A percentile compares a stretch with the other conserved stretches of the same genome.
These are phyloP conservation scores for Solanum tarijense DNA, from an alignment of 257 asterid species.

Conservation along the genomic window DNA sequence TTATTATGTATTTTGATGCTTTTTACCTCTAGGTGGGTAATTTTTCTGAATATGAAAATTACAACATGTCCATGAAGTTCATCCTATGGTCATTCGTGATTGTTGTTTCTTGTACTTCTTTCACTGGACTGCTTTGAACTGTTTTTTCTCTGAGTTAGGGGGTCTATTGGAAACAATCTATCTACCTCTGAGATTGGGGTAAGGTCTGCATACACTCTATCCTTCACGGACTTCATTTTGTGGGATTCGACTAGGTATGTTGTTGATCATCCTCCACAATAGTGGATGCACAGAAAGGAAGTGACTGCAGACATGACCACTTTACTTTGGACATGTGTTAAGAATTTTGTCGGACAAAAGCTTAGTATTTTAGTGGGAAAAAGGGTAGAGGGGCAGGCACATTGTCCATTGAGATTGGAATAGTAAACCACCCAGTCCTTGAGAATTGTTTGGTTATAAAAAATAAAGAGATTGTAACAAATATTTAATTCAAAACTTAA, in stretches of 20 bases:
- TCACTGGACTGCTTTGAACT: no score
- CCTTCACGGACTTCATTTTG: no score
- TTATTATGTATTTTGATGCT: not conserved
- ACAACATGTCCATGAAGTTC: not conserved
- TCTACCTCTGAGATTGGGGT: accelerated
- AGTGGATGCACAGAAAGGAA: not conserved
- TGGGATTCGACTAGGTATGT: no score
- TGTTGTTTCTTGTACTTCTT: not conserved
- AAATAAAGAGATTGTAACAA: no score
- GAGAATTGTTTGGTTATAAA: no score
- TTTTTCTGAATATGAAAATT: not conserved
- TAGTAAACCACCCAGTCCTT: no score
- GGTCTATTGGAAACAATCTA: accelerated
- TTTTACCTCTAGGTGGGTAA: not conserved
- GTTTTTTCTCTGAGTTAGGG: no score
- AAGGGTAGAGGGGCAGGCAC: not conserved
- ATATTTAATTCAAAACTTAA: no score
- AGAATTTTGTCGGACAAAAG: not conserved
- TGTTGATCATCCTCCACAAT: not conserved
- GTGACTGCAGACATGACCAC: not conserved
- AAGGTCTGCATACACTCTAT: not conserved
- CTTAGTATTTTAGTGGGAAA: not conserved
- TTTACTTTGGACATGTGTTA: not conserved
- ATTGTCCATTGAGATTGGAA: not conserved
- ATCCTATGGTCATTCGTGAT: not conserved